phyloP scores from a whole-genome alignment of 163 green algal species.

The Trebouxia gelatinosa region DNA sequence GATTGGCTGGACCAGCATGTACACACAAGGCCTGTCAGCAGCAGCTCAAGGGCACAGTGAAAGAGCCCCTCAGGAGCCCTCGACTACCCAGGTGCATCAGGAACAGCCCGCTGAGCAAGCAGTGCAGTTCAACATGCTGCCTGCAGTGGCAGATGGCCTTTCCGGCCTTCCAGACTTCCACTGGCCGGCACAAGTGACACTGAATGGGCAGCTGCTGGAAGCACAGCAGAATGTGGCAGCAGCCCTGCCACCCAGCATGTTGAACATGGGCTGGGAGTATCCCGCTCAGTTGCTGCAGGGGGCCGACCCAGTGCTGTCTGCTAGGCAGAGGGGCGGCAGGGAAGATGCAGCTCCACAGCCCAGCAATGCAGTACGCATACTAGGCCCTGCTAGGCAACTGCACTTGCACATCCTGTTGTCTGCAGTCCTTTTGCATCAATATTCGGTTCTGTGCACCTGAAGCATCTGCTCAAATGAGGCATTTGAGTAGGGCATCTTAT shows the following conservation, averaged over 20 bases:
- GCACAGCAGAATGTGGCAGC: not conserved
- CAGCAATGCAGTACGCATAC: not conserved
- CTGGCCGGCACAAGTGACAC: not conserved
- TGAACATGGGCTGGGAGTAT: conserved; percentile 59
- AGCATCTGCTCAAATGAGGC: not conserved
- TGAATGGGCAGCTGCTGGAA: not conserved
- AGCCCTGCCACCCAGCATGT: conserved; percentile 53
- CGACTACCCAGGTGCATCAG: too few relatives aligned
- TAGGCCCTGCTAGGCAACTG: not conserved
- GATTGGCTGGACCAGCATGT: not conserved
- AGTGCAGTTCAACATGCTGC: not conserved
- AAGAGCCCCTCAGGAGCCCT: too few relatives aligned
- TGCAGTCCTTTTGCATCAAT: too few relatives aligned
- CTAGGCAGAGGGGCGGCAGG: not conserved
- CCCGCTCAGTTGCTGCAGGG: conserved; percentile 38
- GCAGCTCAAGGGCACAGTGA: too few relatives aligned
- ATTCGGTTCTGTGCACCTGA: not conserved
- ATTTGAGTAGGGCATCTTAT: not conserved
- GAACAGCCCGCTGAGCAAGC: too few relatives aligned
- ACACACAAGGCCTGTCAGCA: too few relatives aligned
- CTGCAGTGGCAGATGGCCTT: not conserved
- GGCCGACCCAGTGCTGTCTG: not conserved
- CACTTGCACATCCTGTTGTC: not conserved
- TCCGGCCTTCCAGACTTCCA: not conserved
- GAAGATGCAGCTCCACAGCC: not conserved